Percentiles rank a stretch among this genome's conserved stretches.
These are phyloP conservation scores for Calonectria multiphialidica DNA, from an alignment of 2,329 filamentous ascomycete species.

Conservation along the genomic window DNA sequence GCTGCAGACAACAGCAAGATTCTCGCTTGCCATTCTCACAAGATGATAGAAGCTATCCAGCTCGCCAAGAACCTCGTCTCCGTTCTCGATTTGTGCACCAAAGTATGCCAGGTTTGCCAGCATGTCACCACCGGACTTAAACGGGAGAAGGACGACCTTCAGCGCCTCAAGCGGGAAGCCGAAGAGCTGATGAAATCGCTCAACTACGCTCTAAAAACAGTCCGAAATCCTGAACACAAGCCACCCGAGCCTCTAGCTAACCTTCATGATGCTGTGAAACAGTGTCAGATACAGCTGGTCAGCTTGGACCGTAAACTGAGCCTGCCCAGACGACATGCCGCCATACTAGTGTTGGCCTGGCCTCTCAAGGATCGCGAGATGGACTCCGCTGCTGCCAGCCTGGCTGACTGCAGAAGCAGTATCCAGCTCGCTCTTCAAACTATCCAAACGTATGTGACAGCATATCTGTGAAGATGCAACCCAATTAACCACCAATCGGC, in stretches of 20 bases:
- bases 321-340: background rate
- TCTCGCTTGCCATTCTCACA: background rate
- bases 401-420: background rate
- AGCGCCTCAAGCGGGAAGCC: background rate
- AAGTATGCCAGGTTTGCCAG: background rate
- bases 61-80: background rate
- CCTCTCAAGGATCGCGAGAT: background rate
- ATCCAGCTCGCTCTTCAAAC: background rate
- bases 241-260: background rate
- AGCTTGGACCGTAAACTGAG: background rate
- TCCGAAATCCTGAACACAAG: background rate
- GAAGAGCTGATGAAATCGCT: background rate
- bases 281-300: background rate
- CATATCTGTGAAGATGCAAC: rapidly evolving
- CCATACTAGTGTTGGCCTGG: background rate
- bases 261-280: background rate
- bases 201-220: background rate
- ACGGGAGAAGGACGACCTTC: background rate
- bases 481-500: background rate
- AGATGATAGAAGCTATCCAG: background rate
- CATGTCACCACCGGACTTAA: background rate
- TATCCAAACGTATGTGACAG: background rate
- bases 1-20: background rate
- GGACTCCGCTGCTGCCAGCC: background rate
- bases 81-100: background rate